Conservation (phyloP, 768 basidiomycete species). For the Termitomyces sp. region DNA sequence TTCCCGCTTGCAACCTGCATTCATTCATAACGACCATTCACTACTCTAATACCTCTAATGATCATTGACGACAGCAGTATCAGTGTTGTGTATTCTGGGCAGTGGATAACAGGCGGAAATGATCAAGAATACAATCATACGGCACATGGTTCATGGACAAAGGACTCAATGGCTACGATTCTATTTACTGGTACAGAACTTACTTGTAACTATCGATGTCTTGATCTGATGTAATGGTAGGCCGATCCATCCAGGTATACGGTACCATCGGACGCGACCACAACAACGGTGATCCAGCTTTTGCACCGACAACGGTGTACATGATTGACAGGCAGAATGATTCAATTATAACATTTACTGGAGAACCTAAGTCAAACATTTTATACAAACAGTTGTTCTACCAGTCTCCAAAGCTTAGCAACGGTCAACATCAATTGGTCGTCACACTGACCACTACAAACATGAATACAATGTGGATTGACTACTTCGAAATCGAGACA, state of each 20-base stretch:
- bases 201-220: neutral
- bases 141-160: conserved; percentile 1
- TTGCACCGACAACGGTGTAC: conserved; percentile 5
- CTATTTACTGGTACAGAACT: conserved; percentile 1
- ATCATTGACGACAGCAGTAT: conserved; percentile 6
- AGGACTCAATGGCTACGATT: conserved; percentile 1
- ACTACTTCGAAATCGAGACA: conserved; percentile 3
- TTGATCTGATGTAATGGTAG: neutral
- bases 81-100: neutral
- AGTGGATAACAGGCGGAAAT: conserved; percentile 1
- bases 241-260: conserved; percentile 8
- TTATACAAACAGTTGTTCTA: conserved; percentile 1
- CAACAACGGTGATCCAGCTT: conserved; percentile 6
- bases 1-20: neutral
- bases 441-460: neutral
- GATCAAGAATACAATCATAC: conserved; percentile 1
- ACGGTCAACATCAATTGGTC: conserved; percentile 3
- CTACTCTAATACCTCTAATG: neutral
- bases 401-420: conserved; percentile 1
- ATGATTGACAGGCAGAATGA: conserved; percentile 3
- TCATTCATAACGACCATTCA: neutral
- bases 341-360: neutral
- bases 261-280: conserved; percentile 9
- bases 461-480: conserved; percentile 5
- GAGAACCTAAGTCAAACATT: neutral